phyloP scores from a whole-genome alignment of 2,329 filamentous ascomycete species.

The Claviceps lovelessii region DNA sequence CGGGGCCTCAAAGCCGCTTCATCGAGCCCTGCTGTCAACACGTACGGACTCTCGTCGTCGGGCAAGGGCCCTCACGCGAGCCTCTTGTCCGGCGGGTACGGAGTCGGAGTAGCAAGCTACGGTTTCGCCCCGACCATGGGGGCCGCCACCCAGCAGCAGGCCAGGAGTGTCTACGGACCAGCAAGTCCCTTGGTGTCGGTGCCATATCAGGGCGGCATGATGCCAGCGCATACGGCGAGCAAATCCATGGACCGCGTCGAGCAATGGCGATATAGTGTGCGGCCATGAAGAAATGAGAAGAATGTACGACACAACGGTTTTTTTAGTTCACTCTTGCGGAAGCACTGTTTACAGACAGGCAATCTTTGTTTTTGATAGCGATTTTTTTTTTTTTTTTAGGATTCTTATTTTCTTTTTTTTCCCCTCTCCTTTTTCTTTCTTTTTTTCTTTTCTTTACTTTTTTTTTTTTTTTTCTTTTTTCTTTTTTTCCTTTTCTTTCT shows the following conservation, averaged over 20 bases:
- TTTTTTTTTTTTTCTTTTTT: no score
- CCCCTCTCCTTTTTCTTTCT: no score
- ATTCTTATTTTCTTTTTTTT: no score
- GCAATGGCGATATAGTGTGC: slow-evolving; percentile 28
- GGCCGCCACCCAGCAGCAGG: slow-evolving; percentile 4
- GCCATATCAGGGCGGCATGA: slow-evolving; percentile 1
- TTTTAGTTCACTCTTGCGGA: no score
- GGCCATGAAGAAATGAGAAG: slow-evolving; percentile 12
- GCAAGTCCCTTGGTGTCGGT: slow-evolving; percentile 11
- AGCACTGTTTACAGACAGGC: no score
- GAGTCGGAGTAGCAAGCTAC: slow-evolving; percentile 13
- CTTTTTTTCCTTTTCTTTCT: no score
- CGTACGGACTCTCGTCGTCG: slow-evolving; percentile 11
- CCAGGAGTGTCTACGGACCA: slow-evolving; percentile 11
- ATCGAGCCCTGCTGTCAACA: slow-evolving; percentile 15
- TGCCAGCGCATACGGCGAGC: slow-evolving; percentile 8
- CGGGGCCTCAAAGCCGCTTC: slow-evolving; percentile 12
- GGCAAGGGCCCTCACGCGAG: slow-evolving; percentile 15
- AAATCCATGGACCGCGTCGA: slow-evolving; percentile 23
- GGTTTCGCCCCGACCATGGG: slow-evolving; percentile 1
- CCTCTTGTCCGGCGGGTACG: slow-evolving; percentile 8
- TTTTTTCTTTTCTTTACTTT: no score
- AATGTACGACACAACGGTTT: no score
- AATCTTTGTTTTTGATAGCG: no score
- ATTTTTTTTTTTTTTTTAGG: no score